Conservation (phyloP, 2,329 filamentous ascomycete species). For the Kalmusia sp. region DNA sequence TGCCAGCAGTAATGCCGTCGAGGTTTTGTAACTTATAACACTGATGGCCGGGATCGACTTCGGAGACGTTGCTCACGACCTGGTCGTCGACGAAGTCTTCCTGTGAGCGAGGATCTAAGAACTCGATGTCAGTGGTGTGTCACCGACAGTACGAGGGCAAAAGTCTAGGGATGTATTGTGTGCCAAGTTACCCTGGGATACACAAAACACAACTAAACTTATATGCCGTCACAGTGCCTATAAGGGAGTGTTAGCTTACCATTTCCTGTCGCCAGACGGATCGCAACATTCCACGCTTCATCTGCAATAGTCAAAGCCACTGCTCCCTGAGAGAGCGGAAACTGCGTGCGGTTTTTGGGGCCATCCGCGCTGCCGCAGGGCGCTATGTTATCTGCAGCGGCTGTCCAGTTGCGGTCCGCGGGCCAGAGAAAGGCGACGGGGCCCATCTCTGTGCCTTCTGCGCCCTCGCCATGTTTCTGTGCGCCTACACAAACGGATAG, state of each 20-base stretch:
- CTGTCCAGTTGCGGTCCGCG: constrained; percentile 62
- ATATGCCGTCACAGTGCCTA: too few relatives aligned
- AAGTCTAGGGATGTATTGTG: too few relatives aligned
- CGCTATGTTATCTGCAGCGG: constrained; percentile 61
- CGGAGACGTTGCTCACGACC: constrained; percentile 45
- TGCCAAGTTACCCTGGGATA: too few relatives aligned
- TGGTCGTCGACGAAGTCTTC: constrained; percentile 46
- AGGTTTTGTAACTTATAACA: constrained; percentile 51
- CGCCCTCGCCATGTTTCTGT: constrained; percentile 35
- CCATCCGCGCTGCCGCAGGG: constrained; percentile 63
- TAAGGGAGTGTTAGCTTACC: constrained; percentile 49
- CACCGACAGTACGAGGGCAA: too few relatives aligned
- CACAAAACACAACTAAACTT: too few relatives aligned
- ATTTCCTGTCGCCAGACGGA: constrained; percentile 61
- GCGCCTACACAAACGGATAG: constrained; percentile 10
- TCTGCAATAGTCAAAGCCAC: constrained; percentile 65
- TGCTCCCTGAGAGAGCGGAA: constrained; percentile 63
- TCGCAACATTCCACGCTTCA: constrained; percentile 62
- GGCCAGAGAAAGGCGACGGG: constrained; percentile 69
- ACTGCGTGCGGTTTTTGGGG: constrained; percentile 60
- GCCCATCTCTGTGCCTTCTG: constrained; percentile 54
- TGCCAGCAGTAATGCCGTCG: constrained; percentile 44
- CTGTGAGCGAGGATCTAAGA: constrained; percentile 40
- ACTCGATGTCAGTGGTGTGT: neutral
- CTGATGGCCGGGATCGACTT: constrained; percentile 53